Percentiles rank a stretch among this genome's conserved stretches.
Conservation (phyloP, 768 basidiomycete species). For the Phlebiopsis flavidoalba region DNA sequence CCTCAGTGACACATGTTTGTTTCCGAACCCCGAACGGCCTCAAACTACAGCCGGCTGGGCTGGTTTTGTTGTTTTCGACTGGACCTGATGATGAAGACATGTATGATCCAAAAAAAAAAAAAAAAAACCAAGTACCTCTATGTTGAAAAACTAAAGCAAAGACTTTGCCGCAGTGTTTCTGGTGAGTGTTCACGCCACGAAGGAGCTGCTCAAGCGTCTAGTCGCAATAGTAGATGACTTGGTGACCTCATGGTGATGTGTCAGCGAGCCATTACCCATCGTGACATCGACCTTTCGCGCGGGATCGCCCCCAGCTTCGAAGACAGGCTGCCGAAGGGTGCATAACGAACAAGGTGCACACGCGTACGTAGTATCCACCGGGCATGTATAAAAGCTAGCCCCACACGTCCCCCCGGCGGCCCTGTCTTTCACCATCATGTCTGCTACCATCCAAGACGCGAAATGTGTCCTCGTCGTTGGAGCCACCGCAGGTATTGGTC, state of each 20-base stretch:
- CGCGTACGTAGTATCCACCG: not conserved
- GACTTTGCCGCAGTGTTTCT: too few species aligned
- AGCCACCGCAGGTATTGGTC: slow-evolving; percentile 57
- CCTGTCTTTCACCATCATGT: slow-evolving; percentile 8
- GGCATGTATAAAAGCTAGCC: not conserved
- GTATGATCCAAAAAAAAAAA: too few species aligned
- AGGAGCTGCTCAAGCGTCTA: not conserved
- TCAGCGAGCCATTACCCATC: not conserved
- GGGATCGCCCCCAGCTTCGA: too few species aligned
- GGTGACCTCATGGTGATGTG: not conserved
- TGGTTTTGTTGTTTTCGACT: not conserved
- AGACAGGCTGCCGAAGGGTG: too few species aligned
- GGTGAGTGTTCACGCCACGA: too few species aligned
- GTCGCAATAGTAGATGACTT: not conserved
- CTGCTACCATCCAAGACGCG: slow-evolving; percentile 36
- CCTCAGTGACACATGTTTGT: not conserved
- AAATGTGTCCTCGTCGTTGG: slow-evolving; percentile 51
- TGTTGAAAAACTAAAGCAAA: too few species aligned
- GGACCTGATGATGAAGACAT: not conserved
- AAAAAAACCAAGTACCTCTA: too few species aligned
- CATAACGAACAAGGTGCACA: not conserved
- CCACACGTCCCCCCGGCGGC: not conserved
- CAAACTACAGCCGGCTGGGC: not conserved
- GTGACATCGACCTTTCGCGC: not conserved
- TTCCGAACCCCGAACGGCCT: not conserved